phyloP scores from a whole-genome alignment of 768 basidiomycete genomes.

The Mycena leptocephala region DNA sequence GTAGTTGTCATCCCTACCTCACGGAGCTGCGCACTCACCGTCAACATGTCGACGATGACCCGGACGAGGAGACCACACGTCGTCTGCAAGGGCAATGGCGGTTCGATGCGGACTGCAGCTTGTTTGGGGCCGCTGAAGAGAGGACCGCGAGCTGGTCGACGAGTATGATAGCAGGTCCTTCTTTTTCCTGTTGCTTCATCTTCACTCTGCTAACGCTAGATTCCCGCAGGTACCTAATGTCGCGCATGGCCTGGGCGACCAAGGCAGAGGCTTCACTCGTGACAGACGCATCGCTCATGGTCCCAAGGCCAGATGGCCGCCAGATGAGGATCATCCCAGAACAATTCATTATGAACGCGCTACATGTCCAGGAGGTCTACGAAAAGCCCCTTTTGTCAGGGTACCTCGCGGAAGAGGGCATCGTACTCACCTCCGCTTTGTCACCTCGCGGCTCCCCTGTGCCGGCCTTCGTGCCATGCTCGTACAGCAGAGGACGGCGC shows the following conservation, averaged over 20 bases:
- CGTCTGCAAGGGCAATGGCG: constrained; percentile 75
- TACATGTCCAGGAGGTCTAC: not conserved
- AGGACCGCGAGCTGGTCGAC: constrained; percentile 79
- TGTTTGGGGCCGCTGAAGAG: constrained; percentile 75
- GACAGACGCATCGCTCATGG: constrained; percentile 52
- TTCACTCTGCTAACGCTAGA: constrained; percentile 15
- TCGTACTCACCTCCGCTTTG: not conserved
- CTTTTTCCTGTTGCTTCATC: not conserved
- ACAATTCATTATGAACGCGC: not conserved
- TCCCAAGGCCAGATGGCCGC: constrained; percentile 62
- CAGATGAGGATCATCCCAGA: constrained; percentile 41
- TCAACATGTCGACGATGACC: constrained; percentile 46
- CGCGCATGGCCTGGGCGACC: constrained; percentile 48
- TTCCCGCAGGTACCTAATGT: constrained; percentile 60
- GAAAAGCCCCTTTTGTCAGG: not conserved
- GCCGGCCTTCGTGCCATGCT: not conserved
- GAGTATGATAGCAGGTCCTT: constrained; percentile 74
- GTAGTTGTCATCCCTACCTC: constrained; percentile 38
- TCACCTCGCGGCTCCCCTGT: not conserved
- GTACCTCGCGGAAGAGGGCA: not conserved
- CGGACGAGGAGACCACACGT: constrained; percentile 58
- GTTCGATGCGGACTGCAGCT: constrained; percentile 75
- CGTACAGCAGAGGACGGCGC: not conserved
- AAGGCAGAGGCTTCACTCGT: constrained; percentile 66
- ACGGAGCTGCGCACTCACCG: constrained; percentile 39